Conservation (phyloP, 2,329 filamentous ascomycete genomes). For the Claviceps sp. region DNA sequence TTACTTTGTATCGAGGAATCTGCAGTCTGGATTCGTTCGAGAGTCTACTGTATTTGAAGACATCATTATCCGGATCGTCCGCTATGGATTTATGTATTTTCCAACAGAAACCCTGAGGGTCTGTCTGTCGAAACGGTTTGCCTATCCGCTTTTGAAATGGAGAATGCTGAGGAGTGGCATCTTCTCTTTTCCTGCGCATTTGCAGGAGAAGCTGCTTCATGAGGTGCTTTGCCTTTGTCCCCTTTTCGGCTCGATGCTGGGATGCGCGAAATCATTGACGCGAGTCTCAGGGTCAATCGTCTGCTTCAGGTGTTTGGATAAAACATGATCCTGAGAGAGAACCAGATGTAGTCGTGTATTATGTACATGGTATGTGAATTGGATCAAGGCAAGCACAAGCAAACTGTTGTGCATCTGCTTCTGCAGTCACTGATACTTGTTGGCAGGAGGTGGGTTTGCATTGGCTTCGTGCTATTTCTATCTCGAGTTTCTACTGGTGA, state of each 20-base stretch:
- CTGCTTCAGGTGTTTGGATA: conserved; percentile 55
- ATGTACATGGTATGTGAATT: conserved; percentile 50
- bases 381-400: not conserved
- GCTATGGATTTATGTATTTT: conserved; percentile 63
- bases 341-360: conserved; percentile 70
- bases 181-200: conserved; percentile 46
- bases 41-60: conserved; percentile 64
- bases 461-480: conserved; percentile 80
- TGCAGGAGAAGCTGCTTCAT: conserved; percentile 35
- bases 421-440: not conserved
- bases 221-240: conserved; percentile 11
- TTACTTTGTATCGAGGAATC: conserved; percentile 9
- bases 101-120: conserved; percentile 55
- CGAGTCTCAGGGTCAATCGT: conserved; percentile 21
- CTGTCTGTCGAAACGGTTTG: conserved; percentile 64
- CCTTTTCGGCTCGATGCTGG: not conserved
- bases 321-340: conserved; percentile 42
- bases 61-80: conserved; percentile 61
- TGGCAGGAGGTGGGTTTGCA: conserved; percentile 60
- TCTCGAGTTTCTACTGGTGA: conserved; percentile 66
- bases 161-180: conserved; percentile 63
- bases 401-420: not conserved
- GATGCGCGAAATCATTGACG: not conserved
- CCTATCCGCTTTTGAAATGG: conserved; percentile 61
- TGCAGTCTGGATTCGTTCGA: conserved; percentile 48